phyloP scores from a whole-genome alignment of 2,329 filamentous ascomycete genomes.

The Paecilomyces formosus region DNA sequence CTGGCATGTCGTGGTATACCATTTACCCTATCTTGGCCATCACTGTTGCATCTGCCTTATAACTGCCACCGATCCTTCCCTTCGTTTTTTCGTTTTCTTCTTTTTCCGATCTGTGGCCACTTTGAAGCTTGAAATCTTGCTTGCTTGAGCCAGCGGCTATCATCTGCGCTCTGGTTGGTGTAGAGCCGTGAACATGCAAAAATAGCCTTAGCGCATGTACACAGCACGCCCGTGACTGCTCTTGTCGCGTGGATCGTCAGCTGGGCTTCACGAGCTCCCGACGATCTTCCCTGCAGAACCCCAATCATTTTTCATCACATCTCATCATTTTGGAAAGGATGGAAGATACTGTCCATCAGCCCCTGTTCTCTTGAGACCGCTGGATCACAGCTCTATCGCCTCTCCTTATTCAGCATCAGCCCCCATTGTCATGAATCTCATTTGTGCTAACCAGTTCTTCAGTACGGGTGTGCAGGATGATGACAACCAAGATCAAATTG shows the following conservation, averaged over 20 bases:
- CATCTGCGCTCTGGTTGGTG: not conserved
- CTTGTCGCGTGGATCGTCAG: not conserved
- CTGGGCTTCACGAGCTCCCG: not conserved
- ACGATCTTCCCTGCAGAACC: conserved; percentile 2
- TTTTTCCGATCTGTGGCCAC: not conserved
- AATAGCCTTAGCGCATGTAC: not conserved
- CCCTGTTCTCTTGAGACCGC: not conserved
- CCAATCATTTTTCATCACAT: conserved; percentile 4
- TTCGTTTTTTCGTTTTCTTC: not conserved
- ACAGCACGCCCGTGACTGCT: not conserved
- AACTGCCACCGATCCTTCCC: not conserved
- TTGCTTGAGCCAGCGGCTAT: not conserved
- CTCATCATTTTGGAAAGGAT: not conserved
- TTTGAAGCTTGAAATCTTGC: not conserved
- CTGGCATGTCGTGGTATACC: not conserved
- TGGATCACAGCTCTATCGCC: not conserved
- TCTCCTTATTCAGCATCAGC: not conserved
- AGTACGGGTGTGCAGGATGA: conserved; percentile 30
- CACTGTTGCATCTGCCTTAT: not conserved
- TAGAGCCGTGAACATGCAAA: not conserved
- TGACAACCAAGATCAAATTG: conserved; percentile 41
- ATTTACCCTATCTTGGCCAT: not conserved
- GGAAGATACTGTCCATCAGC: not conserved
- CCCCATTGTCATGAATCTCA: not conserved
- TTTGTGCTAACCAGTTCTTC: conserved; percentile 18